Base-by-base conservation (phyloP, 176 grass and related monocot species). In the Phragmites australis region DNA sequence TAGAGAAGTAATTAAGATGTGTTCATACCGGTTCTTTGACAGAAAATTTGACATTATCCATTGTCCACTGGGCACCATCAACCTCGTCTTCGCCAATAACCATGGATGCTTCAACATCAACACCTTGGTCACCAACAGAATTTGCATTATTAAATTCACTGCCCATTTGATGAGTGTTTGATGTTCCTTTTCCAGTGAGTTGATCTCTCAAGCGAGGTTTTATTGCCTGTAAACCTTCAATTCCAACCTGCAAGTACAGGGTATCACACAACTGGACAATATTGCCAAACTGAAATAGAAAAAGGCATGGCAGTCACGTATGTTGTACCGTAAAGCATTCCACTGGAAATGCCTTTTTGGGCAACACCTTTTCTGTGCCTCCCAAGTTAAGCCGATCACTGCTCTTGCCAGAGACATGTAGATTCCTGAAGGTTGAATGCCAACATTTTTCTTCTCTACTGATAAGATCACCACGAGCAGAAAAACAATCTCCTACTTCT, bases 371-470 rank as follows among this genome's bases (percentile, higher is more conserved):
- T 23, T 59, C 77, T 75, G 60, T 32, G 37, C 61, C 76, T 77
- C 85, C 76, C 63, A 65, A 68, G 44, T 87, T 88, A 74, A 82
- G 77, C 56, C 63, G 75, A 61, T 87, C 83, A 91, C 65, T 87
- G 70, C 90, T 95, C 84, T 93, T 99, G 71, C 90, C 90, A 57
- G 81, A 91, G 65, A 99, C 23, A 45, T 95, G 90, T 68, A 99
- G 77, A 85, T 85, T 93, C 74, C 78, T 91, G 76, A 99, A 99
- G 17, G 93, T 91, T 42, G 90, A 91, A 89, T 99, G 97, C 97
- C 97, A 99, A 83, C 97, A 99, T 60, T 85, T 99, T n/a, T 99
- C 97, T 89, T 95, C 97, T 89, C 97, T 93, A 60, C 76, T 90
- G 73, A 95, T 61, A 83, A 45, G 41, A 75, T 91, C 84, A 72